Base-by-base conservation (phyloP, 2,329 filamentous ascomycete species). In the Penicillium fuscoglaucum region DNA sequence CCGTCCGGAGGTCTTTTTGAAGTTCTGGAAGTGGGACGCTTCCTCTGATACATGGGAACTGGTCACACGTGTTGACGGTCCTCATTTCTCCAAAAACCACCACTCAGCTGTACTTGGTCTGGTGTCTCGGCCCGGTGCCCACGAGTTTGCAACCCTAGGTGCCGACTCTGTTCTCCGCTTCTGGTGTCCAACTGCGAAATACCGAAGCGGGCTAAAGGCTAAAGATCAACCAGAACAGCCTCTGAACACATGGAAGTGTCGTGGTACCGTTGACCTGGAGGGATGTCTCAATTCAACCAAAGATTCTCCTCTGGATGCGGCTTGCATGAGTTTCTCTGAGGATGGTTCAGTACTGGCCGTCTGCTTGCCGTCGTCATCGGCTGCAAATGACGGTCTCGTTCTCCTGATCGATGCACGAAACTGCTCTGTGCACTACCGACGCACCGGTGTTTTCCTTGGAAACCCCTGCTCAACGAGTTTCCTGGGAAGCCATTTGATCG, bases 271-370 rank as follows among this genome's bases (percentile, higher is more conserved):
- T 49, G 73, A 79, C 50, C 69, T 84, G 26, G 61, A 83, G 85
- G 70, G 67, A 7, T 67, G 62, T 46, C 40, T 70, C 19, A 58
- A 62, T 31, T 44, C 26, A 9, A 43, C 47, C 47, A 64, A 74
- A 33, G 68, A 75, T 15, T 72, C 76, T 5, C 55, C 71, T 9
- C 61, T 78, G 13, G 72, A 73, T 12, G 83, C 85, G 58, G 90
- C 90, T 15, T 85, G 84, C 45, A 74, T 97, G 41, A 81, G 87
- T 26, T 96, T 90, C 71, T 96, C 92, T 0, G 86, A 90, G 62
- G 92, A 96, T 71, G 91, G 90, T 1, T 96, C 91, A 13, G 85
- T 90, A 2, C 78, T 96, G n/a, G 91, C 91, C 51, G 86, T 87
- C 48, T 79, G 77, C 52, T 62, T 78, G 57, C 72, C 74, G 33